phyloP scores from a whole-genome alignment of 208 protist species.

The Zelonia costaricensis region DNA sequence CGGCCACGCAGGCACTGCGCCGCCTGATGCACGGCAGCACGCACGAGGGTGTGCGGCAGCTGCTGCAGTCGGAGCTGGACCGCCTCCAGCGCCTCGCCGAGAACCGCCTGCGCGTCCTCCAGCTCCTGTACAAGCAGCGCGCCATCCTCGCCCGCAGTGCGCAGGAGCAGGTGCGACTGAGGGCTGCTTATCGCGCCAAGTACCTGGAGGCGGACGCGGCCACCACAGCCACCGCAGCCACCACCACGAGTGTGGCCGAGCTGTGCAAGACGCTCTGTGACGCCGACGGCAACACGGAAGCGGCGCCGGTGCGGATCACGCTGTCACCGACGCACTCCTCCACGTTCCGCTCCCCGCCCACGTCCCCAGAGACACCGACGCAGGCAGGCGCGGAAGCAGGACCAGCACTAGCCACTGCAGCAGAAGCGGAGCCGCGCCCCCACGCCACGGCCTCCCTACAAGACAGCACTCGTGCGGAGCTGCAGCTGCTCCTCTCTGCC shows the following conservation, averaged over 20 bases:
- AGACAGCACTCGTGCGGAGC: constrained; percentile 21
- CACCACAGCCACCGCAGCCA: too few relatives aligned
- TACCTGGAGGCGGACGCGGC: constrained; percentile 19
- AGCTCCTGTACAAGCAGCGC: constrained; percentile 61
- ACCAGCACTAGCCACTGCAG: too few relatives aligned
- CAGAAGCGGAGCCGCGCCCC: too few relatives aligned
- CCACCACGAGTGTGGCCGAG: too few relatives aligned
- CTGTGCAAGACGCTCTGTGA: too few relatives aligned
- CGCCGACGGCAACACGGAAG: not conserved
- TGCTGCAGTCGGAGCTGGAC: constrained; percentile 43
- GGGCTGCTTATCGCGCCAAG: constrained; percentile 37
- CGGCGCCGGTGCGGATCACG: not conserved
- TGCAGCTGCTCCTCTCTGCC: constrained; percentile 27
- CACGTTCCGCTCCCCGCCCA: constrained; percentile 13
- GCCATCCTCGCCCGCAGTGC: constrained; percentile 40
- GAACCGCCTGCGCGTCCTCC: constrained; percentile 47
- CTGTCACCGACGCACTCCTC: constrained; percentile 14
- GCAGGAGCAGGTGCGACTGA: constrained; percentile 40
- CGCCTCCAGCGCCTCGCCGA: constrained; percentile 46
- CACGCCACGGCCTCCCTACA: constrained; percentile 2
- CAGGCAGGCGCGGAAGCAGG: not conserved
- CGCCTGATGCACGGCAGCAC: constrained; percentile 34
- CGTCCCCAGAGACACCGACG: constrained; percentile 20
- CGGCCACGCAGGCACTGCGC: constrained; percentile 4
- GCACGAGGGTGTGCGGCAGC: constrained; percentile 47